These are phyloP conservation scores for Pleurotus platypus DNA, from an alignment of 768 basidiomycete genomes.

Conservation along the genomic window DNA sequence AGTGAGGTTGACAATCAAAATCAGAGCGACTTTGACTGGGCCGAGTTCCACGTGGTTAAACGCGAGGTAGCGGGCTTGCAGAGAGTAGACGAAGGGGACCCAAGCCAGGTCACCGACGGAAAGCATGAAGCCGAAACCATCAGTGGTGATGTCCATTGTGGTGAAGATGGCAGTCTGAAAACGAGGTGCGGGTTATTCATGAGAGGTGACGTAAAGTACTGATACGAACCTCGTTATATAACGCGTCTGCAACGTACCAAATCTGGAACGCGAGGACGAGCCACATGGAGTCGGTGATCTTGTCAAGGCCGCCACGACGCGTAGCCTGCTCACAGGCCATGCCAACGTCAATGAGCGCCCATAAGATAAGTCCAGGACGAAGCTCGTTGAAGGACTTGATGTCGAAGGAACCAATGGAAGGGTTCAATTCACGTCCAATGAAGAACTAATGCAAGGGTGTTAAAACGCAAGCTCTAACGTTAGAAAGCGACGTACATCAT, in stretches of 20 bases:
- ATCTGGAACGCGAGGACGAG: slow-evolving; percentile 82
- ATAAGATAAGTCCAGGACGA: slow-evolving; percentile 87
- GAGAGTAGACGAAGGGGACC: slow-evolving; percentile 92
- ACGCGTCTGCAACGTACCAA: slow-evolving; percentile 80
- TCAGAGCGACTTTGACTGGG: slow-evolving; percentile 44
- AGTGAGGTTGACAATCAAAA: slow-evolving; percentile 59
- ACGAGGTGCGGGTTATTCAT: neutral
- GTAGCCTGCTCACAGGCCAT: slow-evolving; percentile 89
- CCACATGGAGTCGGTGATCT: slow-evolving; percentile 88
- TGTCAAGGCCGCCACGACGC: slow-evolving; percentile 62
- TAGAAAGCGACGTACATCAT: slow-evolving; percentile 67
- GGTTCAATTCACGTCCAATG: slow-evolving; percentile 94
- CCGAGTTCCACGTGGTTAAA: slow-evolving; percentile 83
- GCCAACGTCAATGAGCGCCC: slow-evolving; percentile 86
- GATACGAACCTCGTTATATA: slow-evolving; percentile 81
- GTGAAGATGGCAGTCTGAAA: slow-evolving; percentile 80
- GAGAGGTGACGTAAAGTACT: neutral
- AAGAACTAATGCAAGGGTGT: slow-evolving; percentile 62
- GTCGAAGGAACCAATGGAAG: slow-evolving; percentile 69
- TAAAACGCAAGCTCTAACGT: slow-evolving; percentile 1
- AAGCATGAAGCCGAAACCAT: slow-evolving; percentile 99
- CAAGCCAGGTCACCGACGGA: slow-evolving; percentile 87
- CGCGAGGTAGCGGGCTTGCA: slow-evolving; percentile 95
- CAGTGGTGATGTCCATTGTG: slow-evolving; percentile 96
- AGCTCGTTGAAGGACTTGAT: slow-evolving; percentile 79